These are phyloP conservation scores for Solanum habrochaites DNA, from an alignment of 257 asterid genomes.

Conservation along the genomic window DNA sequence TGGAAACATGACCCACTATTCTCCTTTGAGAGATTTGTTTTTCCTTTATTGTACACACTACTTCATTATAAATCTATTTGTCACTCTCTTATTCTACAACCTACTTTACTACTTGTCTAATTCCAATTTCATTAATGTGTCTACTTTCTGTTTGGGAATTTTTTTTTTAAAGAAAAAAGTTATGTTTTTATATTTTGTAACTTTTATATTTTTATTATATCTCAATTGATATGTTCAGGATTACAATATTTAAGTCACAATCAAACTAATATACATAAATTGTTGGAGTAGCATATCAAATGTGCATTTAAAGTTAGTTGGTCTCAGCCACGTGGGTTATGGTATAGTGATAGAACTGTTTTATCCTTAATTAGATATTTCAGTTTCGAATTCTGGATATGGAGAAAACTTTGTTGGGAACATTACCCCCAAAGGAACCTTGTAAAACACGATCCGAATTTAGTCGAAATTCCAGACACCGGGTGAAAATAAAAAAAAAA, in stretches of 20 bases:
- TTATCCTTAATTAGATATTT: rapidly evolving
- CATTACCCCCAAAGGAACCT: rapidly evolving
- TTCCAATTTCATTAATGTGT: not conserved
- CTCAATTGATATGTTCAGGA: not conserved
- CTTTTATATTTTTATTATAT: not conserved
- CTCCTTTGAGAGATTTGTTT: not conserved
- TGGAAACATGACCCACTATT: not conserved
- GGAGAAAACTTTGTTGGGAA: no score
- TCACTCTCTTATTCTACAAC: not conserved
- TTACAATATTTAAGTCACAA: not conserved
- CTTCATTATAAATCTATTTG: not conserved
- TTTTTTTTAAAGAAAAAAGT: rapidly evolving
- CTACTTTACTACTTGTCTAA: not conserved
- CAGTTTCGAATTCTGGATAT: no score
- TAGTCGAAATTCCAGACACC: no score
- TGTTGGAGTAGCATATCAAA: no score
- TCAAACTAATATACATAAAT: no score
- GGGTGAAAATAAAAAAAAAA: no score
- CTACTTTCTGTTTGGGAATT: not conserved
- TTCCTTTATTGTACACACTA: not conserved
- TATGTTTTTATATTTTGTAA: not conserved
- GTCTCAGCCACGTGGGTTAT: no score
- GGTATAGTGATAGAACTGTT: rapidly evolving
- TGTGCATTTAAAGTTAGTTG: no score
- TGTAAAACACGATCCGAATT: no score